Percentiles rank a stretch among this genome's conserved stretches.
Evolutionary conservation across 176 grass and related monocot genomes (phyloP).

Genomic region (Ensete ventricosum): DNA sequence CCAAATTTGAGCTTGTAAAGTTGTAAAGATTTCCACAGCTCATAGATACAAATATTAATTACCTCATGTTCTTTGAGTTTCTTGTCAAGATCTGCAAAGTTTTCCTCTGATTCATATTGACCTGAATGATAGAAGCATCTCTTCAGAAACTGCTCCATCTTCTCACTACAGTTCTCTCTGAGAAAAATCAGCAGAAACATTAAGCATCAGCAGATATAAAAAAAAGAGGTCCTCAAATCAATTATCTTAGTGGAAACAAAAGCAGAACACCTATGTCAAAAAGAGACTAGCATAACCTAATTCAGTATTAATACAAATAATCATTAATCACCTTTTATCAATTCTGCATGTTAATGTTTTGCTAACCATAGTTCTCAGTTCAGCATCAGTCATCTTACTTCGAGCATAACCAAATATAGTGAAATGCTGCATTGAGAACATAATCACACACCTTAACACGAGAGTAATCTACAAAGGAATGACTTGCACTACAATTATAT

Average conservation of each 20-base stretch:
- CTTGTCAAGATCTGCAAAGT: conserved; percentile 75
- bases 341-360: conserved; percentile 90
- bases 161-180: conserved; percentile 89
- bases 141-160: conserved; percentile 91
- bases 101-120: conserved; percentile 73
- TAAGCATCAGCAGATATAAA: neutral
- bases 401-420: conserved; percentile 90
- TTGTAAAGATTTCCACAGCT: conserved; percentile 6
- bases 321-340: conserved; percentile 60
- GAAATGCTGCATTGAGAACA: conserved; percentile 57
- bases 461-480: neutral
- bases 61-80: conserved; percentile 89
- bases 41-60: conserved; percentile 26
- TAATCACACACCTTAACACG: neutral
- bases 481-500: neutral
- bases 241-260: neutral
- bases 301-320: neutral
- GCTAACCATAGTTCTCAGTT: conserved; percentile 82
- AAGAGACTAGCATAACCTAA: neutral
- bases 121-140: conserved; percentile 98
- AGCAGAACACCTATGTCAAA: neutral
- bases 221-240: neutral
- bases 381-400: conserved; percentile 94
- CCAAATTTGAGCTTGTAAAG: too few relatives aligned
- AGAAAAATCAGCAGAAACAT: conserved; percentile 22